phyloP scores from a whole-genome alignment of 1,139 yeast species.

The Blastobotrys capitulatus region DNA sequence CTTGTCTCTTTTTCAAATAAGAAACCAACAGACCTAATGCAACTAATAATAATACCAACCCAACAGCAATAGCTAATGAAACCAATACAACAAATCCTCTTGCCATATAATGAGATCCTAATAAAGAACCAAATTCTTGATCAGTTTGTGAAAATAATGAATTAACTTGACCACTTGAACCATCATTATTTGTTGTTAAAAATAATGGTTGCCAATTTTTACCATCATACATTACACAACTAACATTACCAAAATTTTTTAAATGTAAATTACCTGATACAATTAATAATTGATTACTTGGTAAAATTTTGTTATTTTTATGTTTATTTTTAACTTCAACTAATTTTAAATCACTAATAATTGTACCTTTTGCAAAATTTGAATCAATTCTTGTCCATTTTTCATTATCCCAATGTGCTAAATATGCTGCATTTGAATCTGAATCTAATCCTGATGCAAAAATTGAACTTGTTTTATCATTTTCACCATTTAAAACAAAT shows the following conservation, averaged over 20 bases:
- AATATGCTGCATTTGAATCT: conserved; percentile 30
- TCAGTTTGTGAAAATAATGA: conserved; percentile 23
- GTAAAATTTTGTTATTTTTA: conserved; percentile 37
- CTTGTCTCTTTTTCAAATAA: conserved; percentile 43
- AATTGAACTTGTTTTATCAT: conserved; percentile 46
- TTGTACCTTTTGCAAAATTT: conserved; percentile 33
- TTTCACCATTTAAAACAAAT: conserved; percentile 47
- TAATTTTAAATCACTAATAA: conserved; percentile 32
- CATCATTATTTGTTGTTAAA: conserved; percentile 32
- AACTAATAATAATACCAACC: conserved; percentile 66
- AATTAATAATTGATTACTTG: conserved; percentile 44
- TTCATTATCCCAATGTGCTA: conserved; percentile 32
- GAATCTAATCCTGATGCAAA: conserved; percentile 50
- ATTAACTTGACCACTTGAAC: conserved; percentile 24
- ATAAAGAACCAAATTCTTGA: conserved; percentile 19
- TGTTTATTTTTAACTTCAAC: conserved; percentile 31
- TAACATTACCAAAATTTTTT: conserved; percentile 50
- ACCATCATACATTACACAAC: conserved; percentile 69
- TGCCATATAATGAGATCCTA: conserved; percentile 26
- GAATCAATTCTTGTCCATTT: conserved; percentile 33
- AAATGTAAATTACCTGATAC: conserved; percentile 59
- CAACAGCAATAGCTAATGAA: conserved; percentile 82
- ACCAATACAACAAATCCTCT: conserved; percentile 83
- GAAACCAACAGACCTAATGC: conserved; percentile 54
- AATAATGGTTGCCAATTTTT: conserved; percentile 67